Evolutionary conservation across 805 yeast genomes (phyloP).

Genomic region (Saccharomycopsis sp.): DNA sequence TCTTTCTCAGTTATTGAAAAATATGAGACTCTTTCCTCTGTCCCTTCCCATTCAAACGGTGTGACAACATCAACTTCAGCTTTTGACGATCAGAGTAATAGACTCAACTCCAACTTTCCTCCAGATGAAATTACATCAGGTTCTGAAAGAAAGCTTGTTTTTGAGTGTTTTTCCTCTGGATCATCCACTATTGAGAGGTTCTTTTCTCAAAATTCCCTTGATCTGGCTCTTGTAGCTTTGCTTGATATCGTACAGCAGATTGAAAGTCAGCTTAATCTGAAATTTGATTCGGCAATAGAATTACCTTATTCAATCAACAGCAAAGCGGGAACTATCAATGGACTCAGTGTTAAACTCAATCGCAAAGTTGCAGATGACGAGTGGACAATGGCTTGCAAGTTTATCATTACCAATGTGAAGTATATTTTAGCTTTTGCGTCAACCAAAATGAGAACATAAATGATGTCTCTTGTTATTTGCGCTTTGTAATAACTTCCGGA

Average conservation of each 20-base stretch:
- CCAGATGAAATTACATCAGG: conserved; percentile 15
- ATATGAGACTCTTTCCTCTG: conserved; percentile 25
- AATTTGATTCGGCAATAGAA: conserved; percentile 35
- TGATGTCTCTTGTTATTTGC: background rate
- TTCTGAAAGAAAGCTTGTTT: conserved; percentile 32
- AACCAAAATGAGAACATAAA: conserved; percentile 25
- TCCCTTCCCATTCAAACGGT: background rate
- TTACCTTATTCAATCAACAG: conserved; percentile 60
- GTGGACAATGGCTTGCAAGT: conserved; percentile 89
- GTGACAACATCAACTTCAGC: no score
- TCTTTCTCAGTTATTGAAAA: conserved; percentile 73
- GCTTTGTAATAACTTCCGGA: background rate
- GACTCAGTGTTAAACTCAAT: conserved; percentile 63
- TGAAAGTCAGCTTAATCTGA: conserved; percentile 31
- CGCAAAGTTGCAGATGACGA: conserved; percentile 58
- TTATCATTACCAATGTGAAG: conserved; percentile 67
- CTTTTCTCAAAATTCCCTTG: conserved; percentile 70
- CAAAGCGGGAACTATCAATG: conserved; percentile 67
- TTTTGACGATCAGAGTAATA: no score
- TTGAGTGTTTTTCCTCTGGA: conserved; percentile 62
- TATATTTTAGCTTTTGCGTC: conserved; percentile 79
- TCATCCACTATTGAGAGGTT: conserved; percentile 66
- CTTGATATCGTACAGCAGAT: conserved; percentile 54
- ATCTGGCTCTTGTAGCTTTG: conserved; percentile 73
- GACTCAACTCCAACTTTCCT: background rate